Conservation (phyloP, 2,329 filamentous ascomycete genomes). For the Calonectria crousiana region DNA sequence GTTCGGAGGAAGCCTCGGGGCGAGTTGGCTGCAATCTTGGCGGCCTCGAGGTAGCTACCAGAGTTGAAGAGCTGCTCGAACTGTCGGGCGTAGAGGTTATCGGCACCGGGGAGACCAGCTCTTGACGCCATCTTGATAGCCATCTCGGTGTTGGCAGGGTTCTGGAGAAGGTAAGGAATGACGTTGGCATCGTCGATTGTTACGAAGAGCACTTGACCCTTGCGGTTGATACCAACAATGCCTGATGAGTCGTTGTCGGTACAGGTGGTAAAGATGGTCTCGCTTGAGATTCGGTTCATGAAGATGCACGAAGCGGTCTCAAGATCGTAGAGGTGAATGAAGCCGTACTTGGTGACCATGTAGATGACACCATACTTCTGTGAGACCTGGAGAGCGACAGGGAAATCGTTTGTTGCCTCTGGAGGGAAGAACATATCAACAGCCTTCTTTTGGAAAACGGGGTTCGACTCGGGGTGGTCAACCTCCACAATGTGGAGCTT, state of each 20-base stretch:
- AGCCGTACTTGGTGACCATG: slow-evolving; percentile 98
- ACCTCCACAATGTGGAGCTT: slow-evolving; percentile 99
- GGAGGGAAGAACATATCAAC: slow-evolving; percentile 98
- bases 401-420: slow-evolving; percentile 96
- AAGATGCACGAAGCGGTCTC: slow-evolving; percentile 97
- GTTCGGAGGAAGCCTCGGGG: slow-evolving; percentile 96
- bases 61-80: slow-evolving; percentile 88
- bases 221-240: slow-evolving; percentile 95
- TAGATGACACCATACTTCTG: slow-evolving; percentile 97
- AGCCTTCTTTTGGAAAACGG: slow-evolving; percentile 92
- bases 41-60: slow-evolving; percentile 87
- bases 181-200: slow-evolving; percentile 92
- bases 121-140: slow-evolving; percentile 97
- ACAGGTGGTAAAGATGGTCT: slow-evolving; percentile 97
- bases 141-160: slow-evolving; percentile 92
- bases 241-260: slow-evolving; percentile 86
- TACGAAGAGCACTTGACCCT: slow-evolving; percentile 95
- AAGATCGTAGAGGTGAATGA: slow-evolving; percentile 98
- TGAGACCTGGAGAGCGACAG: slow-evolving; percentile 96
- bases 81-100: slow-evolving; percentile 91
- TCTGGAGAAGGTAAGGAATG: slow-evolving; percentile 95
- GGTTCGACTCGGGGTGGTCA: slow-evolving; percentile 91
- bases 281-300: slow-evolving; percentile 99
- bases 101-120: slow-evolving; percentile 92
- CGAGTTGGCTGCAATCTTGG: slow-evolving; percentile 96